A percentile compares a stretch with the other conserved stretches of the same genome.
These are phyloP conservation scores for Penicillium concentricum DNA, from an alignment of 2,329 filamentous ascomycete genomes.

Conservation along the genomic window DNA sequence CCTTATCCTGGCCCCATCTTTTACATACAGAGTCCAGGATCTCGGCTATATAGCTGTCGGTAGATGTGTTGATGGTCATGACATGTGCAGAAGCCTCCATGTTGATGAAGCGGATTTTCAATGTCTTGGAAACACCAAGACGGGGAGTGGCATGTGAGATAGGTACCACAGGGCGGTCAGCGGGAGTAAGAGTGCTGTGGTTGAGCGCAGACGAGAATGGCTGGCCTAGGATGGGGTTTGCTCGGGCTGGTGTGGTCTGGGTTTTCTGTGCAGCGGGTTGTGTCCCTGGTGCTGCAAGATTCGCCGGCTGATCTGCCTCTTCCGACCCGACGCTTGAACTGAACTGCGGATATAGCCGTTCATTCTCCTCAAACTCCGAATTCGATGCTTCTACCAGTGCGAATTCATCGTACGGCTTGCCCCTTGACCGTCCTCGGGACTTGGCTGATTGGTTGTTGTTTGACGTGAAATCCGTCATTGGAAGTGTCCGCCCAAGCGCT, in stretches of 20 bases:
- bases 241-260: constrained; percentile 20
- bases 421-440: constrained; percentile 56
- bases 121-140: constrained; percentile 56
- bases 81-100: constrained; percentile 56
- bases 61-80: constrained; percentile 58
- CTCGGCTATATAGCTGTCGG: constrained; percentile 67
- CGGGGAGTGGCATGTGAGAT: constrained; percentile 52
- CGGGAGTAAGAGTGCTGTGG: constrained; percentile 46
- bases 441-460: constrained; percentile 62
- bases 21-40: constrained; percentile 64
- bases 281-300: constrained; percentile 21
- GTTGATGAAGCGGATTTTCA: constrained; percentile 62
- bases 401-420: constrained; percentile 67
- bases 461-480: constrained; percentile 63
- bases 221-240: constrained; percentile 46
- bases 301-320: constrained; percentile 29
- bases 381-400: constrained; percentile 61
- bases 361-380: constrained; percentile 58
- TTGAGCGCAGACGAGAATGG: constrained; percentile 48
- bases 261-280: constrained; percentile 25
- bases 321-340: constrained; percentile 34
- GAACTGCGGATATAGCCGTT: constrained; percentile 56
- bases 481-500: constrained; percentile 55
- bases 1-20: constrained; percentile 63
- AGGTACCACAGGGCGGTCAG: constrained; percentile 47